Evolutionary conservation across 495 filamentous ascomycete species (phyloP).

Genomic region (Penicillium nucicola): DNA sequence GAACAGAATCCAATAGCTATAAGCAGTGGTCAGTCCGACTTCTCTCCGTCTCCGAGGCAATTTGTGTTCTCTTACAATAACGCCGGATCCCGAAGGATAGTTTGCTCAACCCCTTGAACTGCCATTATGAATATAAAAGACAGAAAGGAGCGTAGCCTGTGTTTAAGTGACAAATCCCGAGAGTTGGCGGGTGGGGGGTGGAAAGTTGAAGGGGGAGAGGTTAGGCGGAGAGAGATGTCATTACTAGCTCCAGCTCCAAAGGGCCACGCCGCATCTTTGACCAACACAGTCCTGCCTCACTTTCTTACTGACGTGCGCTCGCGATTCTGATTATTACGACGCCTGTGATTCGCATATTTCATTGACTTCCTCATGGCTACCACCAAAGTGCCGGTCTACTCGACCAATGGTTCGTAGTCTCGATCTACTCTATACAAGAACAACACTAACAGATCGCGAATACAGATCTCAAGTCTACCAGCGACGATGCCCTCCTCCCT

Average conservation of each 20-base stretch:
- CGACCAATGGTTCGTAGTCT: constrained; percentile 40
- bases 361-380: constrained; percentile 16
- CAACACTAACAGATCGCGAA: constrained; percentile 5
- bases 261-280: constrained; percentile 45
- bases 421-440: constrained; percentile 17
- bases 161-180: background rate
- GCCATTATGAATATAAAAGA: constrained; percentile 68
- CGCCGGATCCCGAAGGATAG: constrained; percentile 98
- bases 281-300: constrained; percentile 15
- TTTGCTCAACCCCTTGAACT: constrained; percentile 75
- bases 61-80: constrained; percentile 66
- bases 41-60: constrained; percentile 1
- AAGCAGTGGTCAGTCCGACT: constrained; percentile 16
- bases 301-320: constrained; percentile 1
- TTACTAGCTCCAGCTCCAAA: constrained; percentile 38
- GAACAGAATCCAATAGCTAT: constrained; percentile 95
- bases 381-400: constrained; percentile 46
- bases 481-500: constrained; percentile 89
- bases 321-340: background rate
- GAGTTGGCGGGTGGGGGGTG: constrained; percentile 12
- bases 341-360: background rate
- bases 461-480: constrained; percentile 91
- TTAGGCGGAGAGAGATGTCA: constrained; percentile 14
- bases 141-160: constrained; percentile 44
- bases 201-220: constrained; percentile 21